Conservation (phyloP, 768 basidiomycete genomes). For the Mycena maculata region DNA sequence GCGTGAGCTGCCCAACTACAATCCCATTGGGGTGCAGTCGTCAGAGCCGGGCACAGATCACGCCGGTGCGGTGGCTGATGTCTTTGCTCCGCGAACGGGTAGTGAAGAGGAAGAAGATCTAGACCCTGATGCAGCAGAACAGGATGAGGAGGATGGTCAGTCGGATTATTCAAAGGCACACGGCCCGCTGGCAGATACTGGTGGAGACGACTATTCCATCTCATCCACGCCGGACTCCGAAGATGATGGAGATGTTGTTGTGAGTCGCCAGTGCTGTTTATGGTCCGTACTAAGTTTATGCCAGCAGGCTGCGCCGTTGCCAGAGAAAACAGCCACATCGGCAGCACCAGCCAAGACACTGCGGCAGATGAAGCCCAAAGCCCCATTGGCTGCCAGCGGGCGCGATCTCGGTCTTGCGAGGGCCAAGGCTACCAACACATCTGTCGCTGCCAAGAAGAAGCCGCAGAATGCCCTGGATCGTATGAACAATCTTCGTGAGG, state of each 20-base stretch:
- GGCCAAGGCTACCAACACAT: background rate
- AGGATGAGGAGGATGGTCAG: background rate
- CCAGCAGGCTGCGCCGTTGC: background rate
- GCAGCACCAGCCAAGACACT: background rate
- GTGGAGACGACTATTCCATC: background rate
- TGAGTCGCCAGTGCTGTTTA: background rate
- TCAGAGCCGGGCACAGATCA: constrained; percentile 22
- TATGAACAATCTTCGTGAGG: background rate
- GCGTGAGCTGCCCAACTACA: no score
- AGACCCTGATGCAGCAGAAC: no score
- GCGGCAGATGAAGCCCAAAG: background rate
- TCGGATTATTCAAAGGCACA: background rate
- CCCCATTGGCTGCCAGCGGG: background rate
- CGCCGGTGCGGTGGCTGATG: constrained; percentile 1
- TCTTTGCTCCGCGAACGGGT: background rate
- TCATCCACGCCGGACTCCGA: background rate
- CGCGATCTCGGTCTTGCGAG: constrained; percentile 10
- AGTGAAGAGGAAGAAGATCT: background rate
- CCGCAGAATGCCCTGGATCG: constrained; percentile 6
- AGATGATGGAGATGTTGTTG: background rate
- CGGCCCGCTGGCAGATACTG: background rate
- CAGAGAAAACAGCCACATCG: background rate
- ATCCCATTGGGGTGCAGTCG: constrained; percentile 20
- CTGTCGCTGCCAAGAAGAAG: background rate
- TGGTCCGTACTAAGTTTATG: background rate